Evolutionary conservation across 2,329 filamentous ascomycete species (phyloP).

Genomic region (Aspergillus sp.): DNA sequence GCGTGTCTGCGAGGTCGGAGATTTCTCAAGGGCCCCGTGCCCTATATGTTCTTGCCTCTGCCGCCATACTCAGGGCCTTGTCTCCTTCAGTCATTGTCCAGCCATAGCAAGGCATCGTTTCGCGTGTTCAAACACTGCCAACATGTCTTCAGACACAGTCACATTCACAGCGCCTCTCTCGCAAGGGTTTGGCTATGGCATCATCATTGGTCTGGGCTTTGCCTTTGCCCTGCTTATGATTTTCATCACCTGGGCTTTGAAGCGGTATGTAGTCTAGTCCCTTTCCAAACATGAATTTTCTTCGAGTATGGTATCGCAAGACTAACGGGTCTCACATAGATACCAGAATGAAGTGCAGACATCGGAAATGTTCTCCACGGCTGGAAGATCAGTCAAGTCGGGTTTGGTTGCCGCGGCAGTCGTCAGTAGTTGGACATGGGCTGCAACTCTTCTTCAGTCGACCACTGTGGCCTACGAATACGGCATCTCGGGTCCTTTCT

Average conservation of each 20-base stretch:
- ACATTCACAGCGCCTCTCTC: conserved; percentile 38
- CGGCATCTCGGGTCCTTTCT: conserved; percentile 67
- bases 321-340: conserved; percentile 33
- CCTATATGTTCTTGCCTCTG: conserved; percentile 4
- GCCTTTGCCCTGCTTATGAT: conserved; percentile 76
- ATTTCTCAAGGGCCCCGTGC: neutral
- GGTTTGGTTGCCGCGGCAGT: conserved; percentile 85
- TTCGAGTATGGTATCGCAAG: neutral
- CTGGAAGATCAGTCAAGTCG: conserved; percentile 83
- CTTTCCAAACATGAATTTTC: neutral
- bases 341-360: conserved; percentile 77
- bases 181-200: conserved; percentile 74
- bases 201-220: conserved; percentile 73
- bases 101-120: neutral
- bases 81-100: neutral
- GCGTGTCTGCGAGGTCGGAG: conserved; percentile 25
- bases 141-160: conserved; percentile 28
- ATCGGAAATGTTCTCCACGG: conserved; percentile 89
- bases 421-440: conserved; percentile 94
- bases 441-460: conserved; percentile 77
- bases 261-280: conserved; percentile 47
- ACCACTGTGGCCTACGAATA: conserved; percentile 82
- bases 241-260: conserved; percentile 69
- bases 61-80: neutral
- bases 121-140: neutral